A percentile compares a stretch with the other conserved stretches of the same genome.
These are phyloP conservation scores for Trichosporon asahii DNA, from an alignment of 1,284 basidiomycete species.

Conservation along the genomic window DNA sequence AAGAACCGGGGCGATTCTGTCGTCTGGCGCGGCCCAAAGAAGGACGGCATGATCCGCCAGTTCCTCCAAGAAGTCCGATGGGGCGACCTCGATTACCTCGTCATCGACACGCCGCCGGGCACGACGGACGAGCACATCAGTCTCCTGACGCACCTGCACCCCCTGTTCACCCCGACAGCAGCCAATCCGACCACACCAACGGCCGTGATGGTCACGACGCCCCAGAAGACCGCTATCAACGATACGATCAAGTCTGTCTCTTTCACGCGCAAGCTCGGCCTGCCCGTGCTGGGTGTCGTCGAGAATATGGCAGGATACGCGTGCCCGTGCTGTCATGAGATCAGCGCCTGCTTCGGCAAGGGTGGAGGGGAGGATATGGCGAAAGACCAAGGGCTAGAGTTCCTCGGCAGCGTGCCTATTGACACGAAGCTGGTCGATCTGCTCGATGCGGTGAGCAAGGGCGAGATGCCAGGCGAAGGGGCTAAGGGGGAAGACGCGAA, in stretches of 20 bases:
- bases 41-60: constrained; percentile 99
- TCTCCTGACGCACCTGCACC: constrained; percentile 86
- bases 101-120: constrained; percentile 96
- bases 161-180: constrained; percentile 64
- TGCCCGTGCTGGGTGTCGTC: constrained; percentile 89
- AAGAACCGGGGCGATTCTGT: constrained; percentile 87
- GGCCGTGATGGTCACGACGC: constrained; percentile 91
- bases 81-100: constrained; percentile 93
- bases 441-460: constrained; percentile 66
- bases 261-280: constrained; percentile 79
- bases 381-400: constrained; percentile 65
- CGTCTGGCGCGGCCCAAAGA: constrained; percentile 98
- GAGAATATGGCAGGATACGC: constrained; percentile 99
- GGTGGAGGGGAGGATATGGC: constrained; percentile 90
- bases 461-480: constrained; percentile 42
- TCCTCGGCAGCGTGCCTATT: constrained; percentile 88
- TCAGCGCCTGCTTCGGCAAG: constrained; percentile 91
- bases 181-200: constrained; percentile 56
- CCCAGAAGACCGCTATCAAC: constrained; percentile 91
- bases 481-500: constrained; percentile 9
- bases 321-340: constrained; percentile 90
- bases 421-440: constrained; percentile 87
- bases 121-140: constrained; percentile 99
- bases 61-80: constrained; percentile 94
- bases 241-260: constrained; percentile 95